phyloP scores from a whole-genome alignment of 306 rosid species.

The Betula pendula region DNA sequence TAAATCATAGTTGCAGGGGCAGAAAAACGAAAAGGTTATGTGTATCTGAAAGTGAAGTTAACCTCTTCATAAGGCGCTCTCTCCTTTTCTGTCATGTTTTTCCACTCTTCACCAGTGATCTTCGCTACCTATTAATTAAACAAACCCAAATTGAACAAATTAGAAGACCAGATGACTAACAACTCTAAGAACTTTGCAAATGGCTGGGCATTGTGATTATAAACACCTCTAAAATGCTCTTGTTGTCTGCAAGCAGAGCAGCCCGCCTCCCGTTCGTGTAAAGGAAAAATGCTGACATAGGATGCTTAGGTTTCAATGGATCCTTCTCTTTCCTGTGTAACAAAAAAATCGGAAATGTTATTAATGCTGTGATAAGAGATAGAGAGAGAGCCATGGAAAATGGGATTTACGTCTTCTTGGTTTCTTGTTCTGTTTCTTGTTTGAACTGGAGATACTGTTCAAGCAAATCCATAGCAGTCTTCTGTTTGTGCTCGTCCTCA shows the following conservation, averaged over 20 bases:
- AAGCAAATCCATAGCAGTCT: conserved; percentile 88
- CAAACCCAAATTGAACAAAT: neutral
- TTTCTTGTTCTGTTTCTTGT: conserved; percentile 62
- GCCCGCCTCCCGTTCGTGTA: conserved; percentile 74
- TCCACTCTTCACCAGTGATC: conserved; percentile 88
- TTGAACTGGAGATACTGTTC: conserved; percentile 83
- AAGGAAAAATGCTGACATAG: conserved; percentile 76
- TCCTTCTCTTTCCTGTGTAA: conserved; percentile 82
- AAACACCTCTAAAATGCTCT: conserved; percentile 57
- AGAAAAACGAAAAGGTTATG: neutral
- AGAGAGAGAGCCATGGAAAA: neutral
- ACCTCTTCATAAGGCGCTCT: conserved; percentile 86
- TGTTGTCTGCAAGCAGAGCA: conserved; percentile 58
- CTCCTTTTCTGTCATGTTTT: conserved; percentile 65
- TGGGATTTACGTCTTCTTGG: conserved; percentile 59
- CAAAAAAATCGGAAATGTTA: conserved; percentile 6
- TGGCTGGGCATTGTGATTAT: neutral
- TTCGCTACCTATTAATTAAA: conserved; percentile 59
- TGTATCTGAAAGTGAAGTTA: neutral
- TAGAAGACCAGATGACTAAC: neutral
- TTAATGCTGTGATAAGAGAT: neutral
- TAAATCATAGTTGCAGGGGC: neutral
- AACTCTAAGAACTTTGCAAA: neutral
- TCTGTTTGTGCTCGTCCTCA: conserved; percentile 86
- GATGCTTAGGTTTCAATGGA: conserved; percentile 92